These are phyloP conservation scores for Microsporum audouinii DNA, from an alignment of 2,329 filamentous ascomycete genomes.

Conservation along the genomic window DNA sequence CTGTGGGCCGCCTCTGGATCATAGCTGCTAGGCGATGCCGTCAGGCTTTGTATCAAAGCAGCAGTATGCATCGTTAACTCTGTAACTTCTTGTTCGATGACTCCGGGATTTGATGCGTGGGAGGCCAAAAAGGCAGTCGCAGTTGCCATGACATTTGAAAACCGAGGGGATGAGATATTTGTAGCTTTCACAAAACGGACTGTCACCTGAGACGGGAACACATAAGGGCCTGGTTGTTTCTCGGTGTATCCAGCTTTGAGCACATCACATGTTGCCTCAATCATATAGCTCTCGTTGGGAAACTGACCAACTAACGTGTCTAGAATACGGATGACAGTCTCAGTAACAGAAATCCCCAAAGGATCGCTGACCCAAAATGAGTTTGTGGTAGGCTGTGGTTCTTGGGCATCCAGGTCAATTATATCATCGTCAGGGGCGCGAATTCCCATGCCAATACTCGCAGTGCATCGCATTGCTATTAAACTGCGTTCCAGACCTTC, in stretches of 20 bases:
- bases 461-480: slow-evolving; percentile 30
- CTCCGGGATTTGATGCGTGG: slow-evolving; percentile 26
- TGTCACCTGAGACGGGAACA: slow-evolving; percentile 32
- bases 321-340: slow-evolving; percentile 31
- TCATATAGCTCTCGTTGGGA: slow-evolving; percentile 30
- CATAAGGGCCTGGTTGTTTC: slow-evolving; percentile 30
- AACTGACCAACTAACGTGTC: slow-evolving; percentile 31
- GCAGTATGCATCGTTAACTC: slow-evolving; percentile 31
- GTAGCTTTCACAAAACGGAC: slow-evolving; percentile 33
- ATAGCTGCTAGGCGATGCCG: slow-evolving; percentile 25
- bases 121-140: slow-evolving; percentile 38
- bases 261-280: slow-evolving; percentile 37
- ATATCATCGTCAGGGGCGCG: slow-evolving; percentile 27
- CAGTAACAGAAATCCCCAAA: slow-evolving; percentile 23
- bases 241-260: slow-evolving; percentile 38
- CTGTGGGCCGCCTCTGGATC: slow-evolving; percentile 35
- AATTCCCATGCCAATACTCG: slow-evolving; percentile 32
- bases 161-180: slow-evolving; percentile 20
- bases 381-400: slow-evolving; percentile 21
- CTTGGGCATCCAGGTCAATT: slow-evolving; percentile 24
- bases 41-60: slow-evolving; percentile 29
- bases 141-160: slow-evolving; percentile 32
- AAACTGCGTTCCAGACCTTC: slow-evolving; percentile 25
- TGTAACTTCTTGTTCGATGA: slow-evolving; percentile 25
- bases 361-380: slow-evolving; percentile 30